Evolutionary conservation across 371 early-diverging fungal genomes (phyloP).

Genomic region (Mucor circinelloides): DNA sequence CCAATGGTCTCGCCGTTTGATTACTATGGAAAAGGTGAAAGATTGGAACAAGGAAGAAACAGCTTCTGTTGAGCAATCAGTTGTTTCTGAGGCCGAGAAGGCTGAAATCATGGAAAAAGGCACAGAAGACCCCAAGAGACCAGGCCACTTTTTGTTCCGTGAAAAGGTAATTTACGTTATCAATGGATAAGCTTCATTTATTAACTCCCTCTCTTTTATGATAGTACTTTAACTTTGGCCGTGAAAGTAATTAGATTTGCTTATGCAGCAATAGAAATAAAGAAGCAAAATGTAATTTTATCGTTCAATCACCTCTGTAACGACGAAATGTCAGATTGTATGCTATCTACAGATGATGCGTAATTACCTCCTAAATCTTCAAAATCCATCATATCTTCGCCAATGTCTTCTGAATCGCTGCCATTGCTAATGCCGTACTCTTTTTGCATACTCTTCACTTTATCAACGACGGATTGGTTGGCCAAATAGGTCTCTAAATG

Average conservation of each 20-base stretch:
- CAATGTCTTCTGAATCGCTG: neutral
- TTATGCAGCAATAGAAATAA: neutral
- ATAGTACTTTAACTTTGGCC: conserved; percentile 28
- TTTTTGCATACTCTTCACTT: conserved; percentile 10
- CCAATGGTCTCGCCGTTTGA: conserved; percentile 90
- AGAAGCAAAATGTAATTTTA: neutral
- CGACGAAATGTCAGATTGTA: neutral
- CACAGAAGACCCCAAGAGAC: conserved; percentile 38
- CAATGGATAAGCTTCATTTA: neutral
- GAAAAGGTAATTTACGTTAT: conserved; percentile 37
- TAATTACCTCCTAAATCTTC: conserved; percentile 31
- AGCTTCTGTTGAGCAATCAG: conserved; percentile 13
- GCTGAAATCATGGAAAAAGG: conserved; percentile 25
- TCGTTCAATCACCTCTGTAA: conserved; percentile 13
- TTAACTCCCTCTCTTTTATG: neutral
- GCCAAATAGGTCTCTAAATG: conserved; percentile 25
- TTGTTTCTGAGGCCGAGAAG: conserved; percentile 15
- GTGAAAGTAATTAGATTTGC: neutral
- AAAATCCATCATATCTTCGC: conserved; percentile 6
- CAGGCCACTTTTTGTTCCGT: conserved; percentile 52
- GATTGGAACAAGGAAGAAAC: conserved; percentile 24
- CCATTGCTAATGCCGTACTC: conserved; percentile 1
- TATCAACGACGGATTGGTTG: conserved; percentile 15
- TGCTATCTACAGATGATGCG: neutral
- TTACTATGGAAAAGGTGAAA: conserved; percentile 89